Evolutionary conservation across 2,329 filamentous ascomycete species (phyloP), one percentile per base, ranked within the genome.

Genomic region (Chaetomiaceae sp.): DNA sequence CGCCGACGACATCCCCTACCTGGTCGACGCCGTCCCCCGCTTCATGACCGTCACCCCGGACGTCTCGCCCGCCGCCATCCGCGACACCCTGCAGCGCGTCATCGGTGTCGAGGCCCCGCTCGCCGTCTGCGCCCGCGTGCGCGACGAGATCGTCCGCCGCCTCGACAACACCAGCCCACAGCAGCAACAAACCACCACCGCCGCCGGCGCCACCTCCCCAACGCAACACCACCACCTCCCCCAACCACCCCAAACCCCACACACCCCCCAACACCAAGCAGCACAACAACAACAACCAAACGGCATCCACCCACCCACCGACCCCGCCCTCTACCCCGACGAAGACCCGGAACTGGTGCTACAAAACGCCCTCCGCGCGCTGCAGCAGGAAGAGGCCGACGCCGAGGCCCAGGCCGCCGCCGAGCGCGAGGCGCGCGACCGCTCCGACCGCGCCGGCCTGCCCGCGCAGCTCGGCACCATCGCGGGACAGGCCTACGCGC

Each of bases 341-440:
- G 75, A 80, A 15, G 77, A 81, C 51, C 71, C 78, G 2, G 78
- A 81, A 40, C 67, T 77, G 5, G 75, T 76, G 14, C 64, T 81
- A 3, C 77, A 79, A 56, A 79, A 79, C 52, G 78, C 78, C 2
- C 65, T 81, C 38, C 72, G 74, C 33, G 74, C 76, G 52, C 67
- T 81, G 41, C 77, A 80, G 55, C 72, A 78, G 55, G 76, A 80
- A 50, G 76, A 80, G 48, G 74, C 75, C 18, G 75, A 75, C 5
- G 76, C 75, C 3, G 76, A 79, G 50, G 75, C 74, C n/a, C 72
- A 73, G 38, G 76, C 76, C 1, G 75, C 74, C 0, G 74, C 68
- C 3, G 74, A 70, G 1, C 68, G 76, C 11, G 75, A 76, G 55
- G 74, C 75, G 55, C 69, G 71, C 26, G 75, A 75, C 36, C 68